phyloP scores from a whole-genome alignment of 768 basidiomycete genomes.

The Boletus coccyginus region DNA sequence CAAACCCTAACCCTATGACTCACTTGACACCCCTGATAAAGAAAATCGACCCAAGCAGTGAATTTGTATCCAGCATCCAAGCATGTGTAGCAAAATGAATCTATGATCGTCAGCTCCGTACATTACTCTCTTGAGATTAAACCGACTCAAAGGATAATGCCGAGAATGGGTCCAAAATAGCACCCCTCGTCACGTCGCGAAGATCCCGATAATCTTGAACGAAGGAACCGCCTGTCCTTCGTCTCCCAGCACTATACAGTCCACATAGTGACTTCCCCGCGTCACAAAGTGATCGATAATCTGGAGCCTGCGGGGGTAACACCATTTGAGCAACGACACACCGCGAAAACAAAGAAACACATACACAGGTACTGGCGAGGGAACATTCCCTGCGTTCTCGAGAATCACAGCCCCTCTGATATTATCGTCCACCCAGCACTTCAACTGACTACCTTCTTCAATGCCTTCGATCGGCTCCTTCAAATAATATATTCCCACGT shows the following conservation, averaged over 20 bases:
- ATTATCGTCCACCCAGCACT: conserved; percentile 99
- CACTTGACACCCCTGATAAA: no score
- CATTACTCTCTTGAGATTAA: not conserved
- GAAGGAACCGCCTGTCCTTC: conserved; percentile 75
- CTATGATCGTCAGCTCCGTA: conserved; percentile 1
- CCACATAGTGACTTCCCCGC: conserved; percentile 90
- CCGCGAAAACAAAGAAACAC: conserved; percentile 30
- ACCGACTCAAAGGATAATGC: not conserved
- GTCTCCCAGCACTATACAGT: conserved; percentile 85
- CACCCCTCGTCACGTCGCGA: conserved; percentile 53
- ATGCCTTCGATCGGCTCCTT: conserved; percentile 60
- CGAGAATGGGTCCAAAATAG: no score
- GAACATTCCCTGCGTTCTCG: conserved; percentile 70
- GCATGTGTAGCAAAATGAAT: not conserved
- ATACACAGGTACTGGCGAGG: conserved; percentile 63
- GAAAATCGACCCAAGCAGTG: not conserved
- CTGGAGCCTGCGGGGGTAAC: conserved; percentile 50
- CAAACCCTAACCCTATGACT: not conserved
- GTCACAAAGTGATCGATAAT: conserved; percentile 86
- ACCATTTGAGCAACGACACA: not conserved
- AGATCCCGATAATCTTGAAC: conserved; percentile 92
- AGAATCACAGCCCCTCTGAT: conserved; percentile 71
- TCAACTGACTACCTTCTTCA: conserved; percentile 65
- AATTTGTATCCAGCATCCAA: not conserved
- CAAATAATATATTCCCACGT: conserved; percentile 89